These are phyloP conservation scores for Orychophragmus violaceus DNA, from an alignment of 345 rosid genomes.

Conservation along the genomic window DNA sequence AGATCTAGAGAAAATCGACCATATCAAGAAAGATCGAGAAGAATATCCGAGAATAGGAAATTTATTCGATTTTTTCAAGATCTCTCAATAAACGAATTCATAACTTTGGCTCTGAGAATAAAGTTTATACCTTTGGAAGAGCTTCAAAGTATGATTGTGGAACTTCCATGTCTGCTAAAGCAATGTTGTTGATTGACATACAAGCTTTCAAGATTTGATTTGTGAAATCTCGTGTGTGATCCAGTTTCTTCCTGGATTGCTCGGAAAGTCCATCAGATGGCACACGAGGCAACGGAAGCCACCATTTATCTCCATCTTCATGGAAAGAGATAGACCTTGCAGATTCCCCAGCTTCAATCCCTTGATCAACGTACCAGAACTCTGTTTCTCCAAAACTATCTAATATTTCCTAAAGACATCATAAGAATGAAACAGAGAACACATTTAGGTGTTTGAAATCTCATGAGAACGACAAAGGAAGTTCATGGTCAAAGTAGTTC, in stretches of 20 bases:
- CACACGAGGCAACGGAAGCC: conserved; percentile 97
- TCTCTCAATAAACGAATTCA: not conserved
- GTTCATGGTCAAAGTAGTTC: conserved; percentile 9
- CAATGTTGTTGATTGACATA: conserved; percentile 74
- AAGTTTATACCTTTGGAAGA: conserved; percentile 72
- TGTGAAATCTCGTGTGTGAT: conserved; percentile 71
- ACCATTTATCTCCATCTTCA: conserved; percentile 93
- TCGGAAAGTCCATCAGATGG: conserved; percentile 73
- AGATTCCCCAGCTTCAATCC: conserved; percentile 58
- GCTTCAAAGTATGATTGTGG: conserved; percentile 75
- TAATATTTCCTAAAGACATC: conserved; percentile 56
- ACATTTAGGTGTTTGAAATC: not conserved
- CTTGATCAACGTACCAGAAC: conserved; percentile 97
- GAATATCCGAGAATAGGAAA: too few species aligned
- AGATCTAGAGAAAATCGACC: too few species aligned
- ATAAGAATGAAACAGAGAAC: not conserved
- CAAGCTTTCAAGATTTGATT: conserved; percentile 94
- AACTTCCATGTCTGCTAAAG: conserved; percentile 86
- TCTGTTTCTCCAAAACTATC: conserved; percentile 70
- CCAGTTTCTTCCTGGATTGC: conserved; percentile 63
- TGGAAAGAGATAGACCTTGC: conserved; percentile 79
- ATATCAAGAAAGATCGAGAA: too few species aligned
- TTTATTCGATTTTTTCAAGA: too few species aligned
- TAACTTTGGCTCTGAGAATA: not conserved
- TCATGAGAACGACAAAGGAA: not conserved